Evolutionary conservation across 1,139 yeast genomes (phyloP), one percentile per base, ranked within the genome.

Genomic region (Blastobotrys illinoisensis): DNA sequence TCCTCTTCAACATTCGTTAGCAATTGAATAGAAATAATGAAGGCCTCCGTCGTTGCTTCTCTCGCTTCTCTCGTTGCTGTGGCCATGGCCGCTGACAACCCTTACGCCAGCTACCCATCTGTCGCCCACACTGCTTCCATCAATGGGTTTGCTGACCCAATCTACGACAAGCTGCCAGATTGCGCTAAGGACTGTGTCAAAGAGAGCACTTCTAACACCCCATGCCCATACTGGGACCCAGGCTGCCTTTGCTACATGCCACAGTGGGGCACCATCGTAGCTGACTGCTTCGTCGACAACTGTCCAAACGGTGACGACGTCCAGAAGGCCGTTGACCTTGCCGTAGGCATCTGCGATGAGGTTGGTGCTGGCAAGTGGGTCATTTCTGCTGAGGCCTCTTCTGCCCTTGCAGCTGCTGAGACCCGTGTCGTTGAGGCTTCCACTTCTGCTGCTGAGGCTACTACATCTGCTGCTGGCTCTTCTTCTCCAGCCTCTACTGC

Each of bases 151-250:
- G 82, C 82, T 44, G 82, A 79, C 63, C 78, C 78, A 36, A 74
- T 79, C 53, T 70, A 73, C 62, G 69, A 60, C 52, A 56, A 60
- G 11, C 67, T 78, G 44, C 81, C 82, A 18, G 58, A 63, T 1
- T 78, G 82, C 67, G 82, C 81, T 49, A 63, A 71, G 60, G 62
- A 62, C 1, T 60, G 62, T 48, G 62, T 60, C 9, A 46, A 47
- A 44, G 50, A 40, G 13, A 43, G 28, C 44, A 51, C 60, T 21
- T 54, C 56, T 23, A 56, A 50, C 50, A 57, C 60, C 6, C 60
- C 60, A 40, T 78, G 81, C 62, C 81, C 81, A 49, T 77, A 77
- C 70, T 78, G 81, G 81, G 81, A 78, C 60, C 75, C 81, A 28
- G 81, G 81, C 3, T 78, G 81, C 63, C 71, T 78, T 61, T 78